phyloP scores from a whole-genome alignment of 192 early-diverging fungal species.

The Anaeromyces robustus region DNA sequence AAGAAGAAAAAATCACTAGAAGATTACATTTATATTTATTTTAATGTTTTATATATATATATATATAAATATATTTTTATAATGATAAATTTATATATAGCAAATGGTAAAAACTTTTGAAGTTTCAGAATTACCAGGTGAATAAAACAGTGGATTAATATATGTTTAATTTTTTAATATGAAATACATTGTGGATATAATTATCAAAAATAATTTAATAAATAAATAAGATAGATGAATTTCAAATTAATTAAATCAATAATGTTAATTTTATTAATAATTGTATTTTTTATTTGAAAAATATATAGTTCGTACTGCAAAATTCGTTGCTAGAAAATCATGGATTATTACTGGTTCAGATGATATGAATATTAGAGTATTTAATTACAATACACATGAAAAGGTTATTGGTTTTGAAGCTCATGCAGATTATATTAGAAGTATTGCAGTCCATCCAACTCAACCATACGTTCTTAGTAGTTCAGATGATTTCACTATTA shows the following conservation, averaged over 20 bases:
- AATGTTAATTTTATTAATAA: no score
- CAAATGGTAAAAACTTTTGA: conserved; percentile 93
- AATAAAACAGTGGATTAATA: no score
- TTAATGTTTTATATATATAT: no score
- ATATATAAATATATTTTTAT: no score
- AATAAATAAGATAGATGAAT: no score
- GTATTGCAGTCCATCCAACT: conserved; percentile 91
- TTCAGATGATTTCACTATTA: conserved; percentile 94
- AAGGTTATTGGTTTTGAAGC: conserved; percentile 91
- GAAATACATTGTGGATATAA: no score
- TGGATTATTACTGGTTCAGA: conserved; percentile 94
- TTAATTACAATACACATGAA: conserved; percentile 99
- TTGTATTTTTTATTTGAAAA: neutral
- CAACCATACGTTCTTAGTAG: conserved; percentile 83
- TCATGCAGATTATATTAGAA: conserved; percentile 92
- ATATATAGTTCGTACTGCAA: conserved; percentile 79
- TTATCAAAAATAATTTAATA: no score
- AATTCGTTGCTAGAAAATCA: conserved; percentile 93
- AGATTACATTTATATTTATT: no score
- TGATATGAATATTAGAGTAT: conserved; percentile 92
- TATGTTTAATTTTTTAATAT: no score
- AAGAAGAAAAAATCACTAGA: no score
- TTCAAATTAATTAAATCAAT: no score
- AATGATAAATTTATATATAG: conserved; percentile 24
- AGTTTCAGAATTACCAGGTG: conserved; percentile 80